Evolutionary conservation across 2,329 filamentous ascomycete species (phyloP).

Genomic region (Trichophyton simii): DNA sequence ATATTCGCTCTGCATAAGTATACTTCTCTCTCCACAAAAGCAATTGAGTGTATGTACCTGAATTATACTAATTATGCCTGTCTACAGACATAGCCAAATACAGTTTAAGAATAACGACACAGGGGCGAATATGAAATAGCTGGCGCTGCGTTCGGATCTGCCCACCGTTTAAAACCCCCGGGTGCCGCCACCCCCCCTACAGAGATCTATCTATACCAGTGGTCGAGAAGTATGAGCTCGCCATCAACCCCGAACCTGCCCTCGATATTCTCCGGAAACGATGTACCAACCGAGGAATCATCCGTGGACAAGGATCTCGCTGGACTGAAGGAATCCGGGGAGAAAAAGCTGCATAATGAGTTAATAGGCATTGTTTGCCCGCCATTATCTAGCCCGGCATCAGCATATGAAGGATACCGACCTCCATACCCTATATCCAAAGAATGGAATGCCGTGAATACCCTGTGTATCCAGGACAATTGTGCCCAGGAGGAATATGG

Average conservation of each 20-base stretch:
- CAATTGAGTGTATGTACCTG: too few species aligned
- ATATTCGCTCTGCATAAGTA: too few species aligned
- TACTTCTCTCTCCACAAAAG: too few species aligned
- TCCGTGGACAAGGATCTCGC: not conserved
- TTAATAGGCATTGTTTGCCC: not conserved
- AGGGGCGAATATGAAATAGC: not conserved
- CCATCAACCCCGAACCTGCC: not conserved
- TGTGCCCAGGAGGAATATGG: slow-evolving; percentile 11
- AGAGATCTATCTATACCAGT: too few species aligned
- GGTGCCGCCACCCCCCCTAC: not conserved
- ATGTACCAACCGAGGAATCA: not conserved
- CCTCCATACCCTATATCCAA: slow-evolving; percentile 12
- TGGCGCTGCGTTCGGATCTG: not conserved
- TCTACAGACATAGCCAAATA: too few species aligned
- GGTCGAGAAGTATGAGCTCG: not conserved
- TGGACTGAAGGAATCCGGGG: not conserved
- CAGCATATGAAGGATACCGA: slow-evolving; percentile 16
- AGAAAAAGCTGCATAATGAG: not conserved
- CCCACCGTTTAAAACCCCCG: not conserved
- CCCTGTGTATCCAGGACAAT: slow-evolving; percentile 15
- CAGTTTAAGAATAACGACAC: too few species aligned
- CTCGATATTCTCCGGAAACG: not conserved
- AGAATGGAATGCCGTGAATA: slow-evolving; percentile 25
- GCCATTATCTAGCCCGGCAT: slow-evolving; percentile 16
- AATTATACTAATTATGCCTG: too few species aligned